These are phyloP conservation scores for Hydnum rufescens DNA, from an alignment of 768 basidiomycete genomes.

Conservation along the genomic window DNA sequence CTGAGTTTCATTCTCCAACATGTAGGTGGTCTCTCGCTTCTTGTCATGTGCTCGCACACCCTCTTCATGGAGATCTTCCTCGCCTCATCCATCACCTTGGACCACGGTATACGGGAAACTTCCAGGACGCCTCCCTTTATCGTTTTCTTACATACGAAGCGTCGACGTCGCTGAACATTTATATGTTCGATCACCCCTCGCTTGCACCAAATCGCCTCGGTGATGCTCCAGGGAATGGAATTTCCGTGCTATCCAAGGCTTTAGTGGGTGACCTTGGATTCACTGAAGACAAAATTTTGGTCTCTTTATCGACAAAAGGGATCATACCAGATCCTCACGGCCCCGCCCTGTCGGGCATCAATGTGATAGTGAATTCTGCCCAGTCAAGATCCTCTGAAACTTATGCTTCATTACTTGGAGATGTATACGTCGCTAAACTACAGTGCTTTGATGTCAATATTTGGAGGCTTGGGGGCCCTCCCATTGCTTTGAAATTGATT, in stretches of 20 bases:
- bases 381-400: neutral
- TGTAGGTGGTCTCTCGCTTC: slow-evolving; percentile 9
- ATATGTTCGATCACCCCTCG: slow-evolving; percentile 22
- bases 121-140: slow-evolving; percentile 45
- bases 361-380: neutral
- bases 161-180: slow-evolving; percentile 66
- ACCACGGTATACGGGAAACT: slow-evolving; percentile 54
- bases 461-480: slow-evolving; percentile 70
- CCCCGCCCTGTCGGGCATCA: neutral
- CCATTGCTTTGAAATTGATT: slow-evolving; percentile 49
- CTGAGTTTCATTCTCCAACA: neutral
- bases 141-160: slow-evolving; percentile 74
- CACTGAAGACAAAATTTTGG: slow-evolving; percentile 11
- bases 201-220: slow-evolving; percentile 7
- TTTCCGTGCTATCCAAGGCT: slow-evolving; percentile 27
- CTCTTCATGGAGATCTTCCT: slow-evolving; percentile 35
- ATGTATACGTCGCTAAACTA: slow-evolving; percentile 40
- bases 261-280: slow-evolving; percentile 23
- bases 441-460: slow-evolving; percentile 51
- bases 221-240: slow-evolving; percentile 17
- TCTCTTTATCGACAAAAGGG: slow-evolving; percentile 10
- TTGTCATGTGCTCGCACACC: slow-evolving; percentile 9
- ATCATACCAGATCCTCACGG: neutral
- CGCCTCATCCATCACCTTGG: slow-evolving; percentile 66
- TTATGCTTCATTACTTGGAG: slow-evolving; percentile 20